Base-by-base conservation (phyloP, 2,329 filamentous ascomycete genomes). In the Phialocephala subalpina region DNA sequence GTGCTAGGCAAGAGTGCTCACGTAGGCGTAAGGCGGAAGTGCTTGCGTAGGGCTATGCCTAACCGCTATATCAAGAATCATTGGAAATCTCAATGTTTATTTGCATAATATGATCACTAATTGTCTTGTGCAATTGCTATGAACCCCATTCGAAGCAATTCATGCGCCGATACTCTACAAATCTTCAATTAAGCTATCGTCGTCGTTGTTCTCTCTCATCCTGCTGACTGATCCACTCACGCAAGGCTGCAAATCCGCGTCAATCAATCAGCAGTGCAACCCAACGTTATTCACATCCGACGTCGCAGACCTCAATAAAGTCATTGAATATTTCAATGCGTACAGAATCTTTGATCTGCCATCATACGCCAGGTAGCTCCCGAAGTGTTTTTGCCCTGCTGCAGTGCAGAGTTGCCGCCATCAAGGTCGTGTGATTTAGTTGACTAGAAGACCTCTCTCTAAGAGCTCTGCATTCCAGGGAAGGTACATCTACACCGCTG, bases 371-470 rank as follows among this genome's bases (percentile, higher is more conserved):
- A 42, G 57, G 52, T 58, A 45, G 35, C 20, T 56, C 42, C 45
- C 60, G 35, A 61, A 55, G 25, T 55, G n/a, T 62, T 45, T n/a
- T 33, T 60, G 55, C 67, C 29, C 36, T 62, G 57, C 53, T 61
- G 67, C 65, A 56, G 63, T 38, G 60, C 63, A 61, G 55, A 53
- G 16, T 58, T 60, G 35, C 47, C 35, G 61, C 47, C 58, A 52
- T 45, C 38, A 14, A 56, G 65, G 58, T 64, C 57, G 65, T 69
- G 67, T 67, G 62, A 67, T 61, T 67, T 55, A 59, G 29, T 49
- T 58, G 63, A 63, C 58, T 57, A 38, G 29, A 64, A 49, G 64
- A 60, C 61, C 61, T 58, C 49, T 35, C 40, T 60, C 55, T 38
- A 38, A 22, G 22, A 60, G 49, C 64, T 62, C 53, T 66, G 56